Evolutionary conservation across 2,329 filamentous ascomycete species (phyloP).

Genomic region (Clarireedia sp.): DNA sequence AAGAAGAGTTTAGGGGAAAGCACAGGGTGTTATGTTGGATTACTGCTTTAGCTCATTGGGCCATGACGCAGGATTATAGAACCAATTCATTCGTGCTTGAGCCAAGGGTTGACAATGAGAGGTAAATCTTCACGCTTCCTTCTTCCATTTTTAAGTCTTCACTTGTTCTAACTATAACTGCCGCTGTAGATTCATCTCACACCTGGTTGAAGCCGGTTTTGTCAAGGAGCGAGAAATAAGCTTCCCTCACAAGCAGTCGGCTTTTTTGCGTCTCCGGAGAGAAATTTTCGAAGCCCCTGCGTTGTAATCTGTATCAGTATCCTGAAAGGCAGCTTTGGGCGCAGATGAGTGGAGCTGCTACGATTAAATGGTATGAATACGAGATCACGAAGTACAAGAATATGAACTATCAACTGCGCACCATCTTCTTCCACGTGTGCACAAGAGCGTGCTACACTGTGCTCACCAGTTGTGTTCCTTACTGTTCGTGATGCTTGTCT

Average conservation of each 20-base stretch:
- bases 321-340: no score
- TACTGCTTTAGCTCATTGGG: constrained; percentile 79
- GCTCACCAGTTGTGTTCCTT: no score
- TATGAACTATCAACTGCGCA: no score
- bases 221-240: constrained; percentile 77
- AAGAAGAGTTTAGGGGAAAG: constrained; percentile 82
- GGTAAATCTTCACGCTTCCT: constrained; percentile 46
- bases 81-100: constrained; percentile 81
- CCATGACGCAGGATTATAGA: constrained; percentile 66
- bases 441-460: no score
- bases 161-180: background rate
- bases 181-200: constrained; percentile 48
- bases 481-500: no score
- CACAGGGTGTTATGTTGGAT: constrained; percentile 73
- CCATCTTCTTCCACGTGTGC: no score
- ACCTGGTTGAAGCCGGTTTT: constrained; percentile 70
- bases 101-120: constrained; percentile 82
- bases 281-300: constrained; percentile 72
- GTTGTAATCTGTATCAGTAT: constrained; percentile 16
- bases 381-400: no score
- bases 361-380: no score
- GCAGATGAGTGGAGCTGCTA: no score
- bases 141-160: background rate
- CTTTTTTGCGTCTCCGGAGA: constrained; percentile 70
- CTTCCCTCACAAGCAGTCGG: constrained; percentile 89